These are phyloP conservation scores for Patellaria atrata DNA, from an alignment of 495 filamentous ascomycete genomes.

Conservation along the genomic window DNA sequence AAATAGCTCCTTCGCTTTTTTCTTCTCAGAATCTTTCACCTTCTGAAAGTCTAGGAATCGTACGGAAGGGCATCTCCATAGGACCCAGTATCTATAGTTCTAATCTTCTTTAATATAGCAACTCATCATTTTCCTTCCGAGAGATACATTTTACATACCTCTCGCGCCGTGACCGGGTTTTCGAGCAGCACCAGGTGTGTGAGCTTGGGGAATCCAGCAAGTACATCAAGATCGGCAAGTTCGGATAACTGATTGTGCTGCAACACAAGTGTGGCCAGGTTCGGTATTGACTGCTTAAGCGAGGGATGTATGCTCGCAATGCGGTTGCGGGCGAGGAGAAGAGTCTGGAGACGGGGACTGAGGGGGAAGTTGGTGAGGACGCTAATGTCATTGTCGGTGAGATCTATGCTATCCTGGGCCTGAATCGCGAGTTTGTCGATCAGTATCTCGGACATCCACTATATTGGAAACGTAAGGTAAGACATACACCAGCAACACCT, in stretches of 20 bases:
- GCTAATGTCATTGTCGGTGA: constrained; percentile 95
- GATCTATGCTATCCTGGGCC: constrained; percentile 88
- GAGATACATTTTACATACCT: constrained; percentile 43
- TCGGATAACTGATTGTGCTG: constrained; percentile 34
- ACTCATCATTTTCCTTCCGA: constrained; percentile 2
- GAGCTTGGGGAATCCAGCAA: constrained; percentile 51
- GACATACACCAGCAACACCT: constrained; percentile 77
- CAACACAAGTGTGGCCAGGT: constrained; percentile 62
- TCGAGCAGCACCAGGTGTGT: constrained; percentile 71
- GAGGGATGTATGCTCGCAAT: constrained; percentile 63
- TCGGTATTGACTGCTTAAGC: constrained; percentile 58
- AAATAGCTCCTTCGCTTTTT: constrained; percentile 63
- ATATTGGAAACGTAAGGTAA: not conserved
- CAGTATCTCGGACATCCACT: not conserved
- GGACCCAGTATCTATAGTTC: constrained; percentile 85
- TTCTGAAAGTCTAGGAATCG: constrained; percentile 90
- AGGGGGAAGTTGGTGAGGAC: constrained; percentile 87
- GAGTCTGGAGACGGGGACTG: constrained; percentile 68
- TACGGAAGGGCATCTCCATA: constrained; percentile 72
- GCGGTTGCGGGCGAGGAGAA: constrained; percentile 82
- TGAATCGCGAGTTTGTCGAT: no score
- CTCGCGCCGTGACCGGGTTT: constrained; percentile 82
- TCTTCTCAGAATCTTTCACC: constrained; percentile 73
- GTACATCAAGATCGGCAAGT: constrained; percentile 67
- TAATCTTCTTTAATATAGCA: constrained; percentile 29